Conservation (phyloP, 371 early-diverging fungal species). For the Mucor plumbeus region DNA sequence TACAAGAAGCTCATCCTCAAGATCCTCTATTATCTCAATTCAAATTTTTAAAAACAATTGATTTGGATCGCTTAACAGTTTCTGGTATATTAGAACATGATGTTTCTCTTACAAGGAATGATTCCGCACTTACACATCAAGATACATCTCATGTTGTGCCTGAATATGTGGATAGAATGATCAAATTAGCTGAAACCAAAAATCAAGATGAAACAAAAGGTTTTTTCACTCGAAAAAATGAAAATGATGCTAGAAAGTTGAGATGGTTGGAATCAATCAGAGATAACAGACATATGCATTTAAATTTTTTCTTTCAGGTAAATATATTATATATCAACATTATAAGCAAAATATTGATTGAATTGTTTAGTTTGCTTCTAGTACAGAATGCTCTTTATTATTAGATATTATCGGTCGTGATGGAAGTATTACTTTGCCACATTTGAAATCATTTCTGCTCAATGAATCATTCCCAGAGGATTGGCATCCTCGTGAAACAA, state of each 20-base stretch:
- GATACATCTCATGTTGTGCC: conserved; percentile 14
- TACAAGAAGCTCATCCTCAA: conserved; percentile 19
- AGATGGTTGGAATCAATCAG: conserved; percentile 35
- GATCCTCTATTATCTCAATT: conserved; percentile 19
- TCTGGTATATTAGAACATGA: conserved; percentile 46
- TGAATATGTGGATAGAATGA: conserved; percentile 23
- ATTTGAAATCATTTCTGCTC: conserved; percentile 35
- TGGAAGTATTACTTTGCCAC: conserved; percentile 23
- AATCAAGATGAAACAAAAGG: conserved; percentile 6
- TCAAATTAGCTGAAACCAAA: conserved; percentile 5
- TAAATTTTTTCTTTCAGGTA: conserved; percentile 35
- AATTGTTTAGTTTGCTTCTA: conserved; percentile 28
- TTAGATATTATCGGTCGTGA: conserved; percentile 40
- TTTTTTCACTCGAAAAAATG: conserved; percentile 27
- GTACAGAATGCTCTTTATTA: conserved; percentile 36
- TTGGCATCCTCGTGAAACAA: conserved; percentile 35
- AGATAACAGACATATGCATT: conserved; percentile 27
- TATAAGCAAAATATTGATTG: not conserved
- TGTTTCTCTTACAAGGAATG: conserved; percentile 40
- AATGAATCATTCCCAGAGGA: conserved; percentile 42
- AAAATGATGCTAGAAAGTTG: conserved; percentile 25
- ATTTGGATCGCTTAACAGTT: conserved; percentile 33
- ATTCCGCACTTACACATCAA: conserved; percentile 20
- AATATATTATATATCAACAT: not conserved
- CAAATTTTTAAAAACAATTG: conserved; percentile 4